Evolutionary conservation across 2,329 filamentous ascomycete genomes (phyloP).

Genomic region (Pezicula rhizophila): DNA sequence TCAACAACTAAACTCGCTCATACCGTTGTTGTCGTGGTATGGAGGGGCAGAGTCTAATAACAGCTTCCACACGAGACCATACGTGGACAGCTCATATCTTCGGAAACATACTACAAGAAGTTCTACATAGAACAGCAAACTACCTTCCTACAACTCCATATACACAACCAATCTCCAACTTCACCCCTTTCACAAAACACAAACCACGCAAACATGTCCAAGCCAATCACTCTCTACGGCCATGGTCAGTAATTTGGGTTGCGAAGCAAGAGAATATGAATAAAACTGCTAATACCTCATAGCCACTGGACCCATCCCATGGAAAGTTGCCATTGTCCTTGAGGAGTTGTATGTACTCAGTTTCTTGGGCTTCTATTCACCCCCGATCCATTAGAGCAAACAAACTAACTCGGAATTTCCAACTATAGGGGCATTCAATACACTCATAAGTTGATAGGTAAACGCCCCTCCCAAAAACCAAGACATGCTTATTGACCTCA

Average conservation of each 20-base stretch:
- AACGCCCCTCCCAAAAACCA: constrained; percentile 17
- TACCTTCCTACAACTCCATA: background rate
- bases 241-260: background rate
- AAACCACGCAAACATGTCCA: background rate
- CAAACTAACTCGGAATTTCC: too few relatives aligned
- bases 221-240: constrained; percentile 3
- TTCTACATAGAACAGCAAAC: background rate
- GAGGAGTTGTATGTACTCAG: constrained; percentile 29
- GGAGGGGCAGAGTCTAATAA: too few relatives aligned
- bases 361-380: too few relatives aligned
- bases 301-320: constrained; percentile 5
- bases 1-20: too few relatives aligned
- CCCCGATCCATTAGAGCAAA: too few relatives aligned
- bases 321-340: constrained; percentile 36
- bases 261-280: too few relatives aligned
- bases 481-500: background rate
- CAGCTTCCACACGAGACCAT: too few relatives aligned
- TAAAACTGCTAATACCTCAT: too few relatives aligned
- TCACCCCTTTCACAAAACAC: background rate
- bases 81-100: too few relatives aligned
- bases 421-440: constrained; percentile 25
- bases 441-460: constrained; percentile 12
- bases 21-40: too few relatives aligned
- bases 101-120: too few relatives aligned
- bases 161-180: background rate